Evolutionary conservation across 108 stramenopile genomes (phyloP).

Genomic region (Stephanodiscus minutulus): DNA sequence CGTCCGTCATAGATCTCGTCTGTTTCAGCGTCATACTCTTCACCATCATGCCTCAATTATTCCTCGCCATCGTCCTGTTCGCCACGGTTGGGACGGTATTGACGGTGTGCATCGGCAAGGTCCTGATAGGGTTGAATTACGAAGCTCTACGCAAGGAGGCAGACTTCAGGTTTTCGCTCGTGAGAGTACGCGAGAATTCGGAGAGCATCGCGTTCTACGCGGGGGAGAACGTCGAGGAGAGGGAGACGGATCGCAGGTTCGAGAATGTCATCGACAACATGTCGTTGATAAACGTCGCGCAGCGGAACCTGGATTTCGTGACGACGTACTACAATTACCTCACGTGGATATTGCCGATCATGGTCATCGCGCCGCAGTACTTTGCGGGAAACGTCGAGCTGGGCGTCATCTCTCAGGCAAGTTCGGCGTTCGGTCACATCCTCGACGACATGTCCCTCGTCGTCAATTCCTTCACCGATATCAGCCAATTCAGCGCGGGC

Average conservation of each 20-base stretch:
- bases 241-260: conserved; percentile 55
- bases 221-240: conserved; percentile 62
- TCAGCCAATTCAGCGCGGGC: conserved; percentile 64
- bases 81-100: conserved; percentile 55
- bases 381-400: conserved; percentile 71
- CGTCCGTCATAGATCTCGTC: conserved; percentile 66
- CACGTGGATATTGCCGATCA: conserved; percentile 67
- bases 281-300: conserved; percentile 55
- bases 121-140: conserved; percentile 65
- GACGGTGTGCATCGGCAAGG: conserved; percentile 49
- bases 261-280: conserved; percentile 60
- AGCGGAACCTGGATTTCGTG: conserved; percentile 73
- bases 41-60: conserved; percentile 64
- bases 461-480: conserved; percentile 71
- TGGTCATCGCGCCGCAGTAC: conserved; percentile 70
- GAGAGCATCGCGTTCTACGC: conserved; percentile 80
- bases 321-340: conserved; percentile 67
- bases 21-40: conserved; percentile 71
- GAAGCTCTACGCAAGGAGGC: conserved; percentile 63
- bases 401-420: conserved; percentile 54
- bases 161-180: conserved; percentile 74
- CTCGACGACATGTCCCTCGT: conserved; percentile 78
- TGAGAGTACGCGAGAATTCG: conserved; percentile 78
- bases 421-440: conserved; percentile 84
- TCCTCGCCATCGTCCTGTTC: conserved; percentile 64